These are phyloP conservation scores for Penicillium canescens DNA, from an alignment of 495 filamentous ascomycete species.

Conservation along the genomic window DNA sequence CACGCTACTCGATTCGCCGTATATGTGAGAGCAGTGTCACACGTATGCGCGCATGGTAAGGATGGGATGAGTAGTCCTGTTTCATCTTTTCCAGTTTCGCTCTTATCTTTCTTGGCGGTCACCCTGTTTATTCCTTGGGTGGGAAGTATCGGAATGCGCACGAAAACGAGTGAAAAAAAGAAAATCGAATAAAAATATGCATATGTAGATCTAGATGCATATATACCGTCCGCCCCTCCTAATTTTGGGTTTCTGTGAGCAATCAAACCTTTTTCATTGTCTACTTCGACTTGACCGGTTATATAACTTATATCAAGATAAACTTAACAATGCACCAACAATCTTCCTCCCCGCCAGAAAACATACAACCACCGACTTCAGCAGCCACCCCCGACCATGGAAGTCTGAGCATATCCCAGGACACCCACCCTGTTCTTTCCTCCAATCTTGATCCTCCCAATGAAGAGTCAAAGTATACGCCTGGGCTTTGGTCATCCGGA, in stretches of 20 bases:
- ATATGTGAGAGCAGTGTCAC: slow-evolving; percentile 8
- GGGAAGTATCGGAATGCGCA: slow-evolving; percentile 5
- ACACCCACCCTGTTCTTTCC: background rate
- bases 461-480: slow-evolving; percentile 21
- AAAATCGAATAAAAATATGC: too few species aligned
- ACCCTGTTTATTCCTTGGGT: slow-evolving; percentile 6
- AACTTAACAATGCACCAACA: slow-evolving; percentile 1
- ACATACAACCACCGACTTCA: background rate
- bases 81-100: background rate
- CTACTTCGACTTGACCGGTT: background rate
- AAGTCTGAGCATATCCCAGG: background rate
- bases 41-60: slow-evolving; percentile 5
- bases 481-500: slow-evolving; percentile 23
- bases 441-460: slow-evolving; percentile 5
- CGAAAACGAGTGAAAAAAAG: background rate
- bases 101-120: slow-evolving; percentile 13
- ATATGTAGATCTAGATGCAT: too few species aligned
- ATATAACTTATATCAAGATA: background rate
- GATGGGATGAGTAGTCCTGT: slow-evolving; percentile 7
- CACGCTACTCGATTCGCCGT: background rate
- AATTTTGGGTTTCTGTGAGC: too few species aligned
- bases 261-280: too few species aligned
- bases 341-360: background rate
- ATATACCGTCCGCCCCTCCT: too few species aligned
- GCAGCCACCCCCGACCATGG: background rate